Percentiles rank a stretch among this genome's conserved stretches.
These are phyloP conservation scores for Xylaria sp. DNA, from an alignment of 2,329 filamentous ascomycete genomes.

Conservation along the genomic window DNA sequence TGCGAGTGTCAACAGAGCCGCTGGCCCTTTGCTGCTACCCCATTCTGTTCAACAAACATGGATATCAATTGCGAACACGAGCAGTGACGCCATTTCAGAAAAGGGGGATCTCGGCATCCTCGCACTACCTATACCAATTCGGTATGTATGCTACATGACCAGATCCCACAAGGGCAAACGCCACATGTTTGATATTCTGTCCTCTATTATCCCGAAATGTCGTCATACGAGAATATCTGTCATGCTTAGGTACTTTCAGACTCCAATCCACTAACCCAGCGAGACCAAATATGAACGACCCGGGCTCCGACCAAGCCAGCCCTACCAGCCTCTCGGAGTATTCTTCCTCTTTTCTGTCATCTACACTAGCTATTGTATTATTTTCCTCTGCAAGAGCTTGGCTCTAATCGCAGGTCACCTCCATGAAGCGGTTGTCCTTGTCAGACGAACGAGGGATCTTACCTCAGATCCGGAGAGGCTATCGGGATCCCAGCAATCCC, in stretches of 20 bases:
- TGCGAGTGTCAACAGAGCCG: slow-evolving; percentile 16
- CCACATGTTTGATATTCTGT: slow-evolving; percentile 25
- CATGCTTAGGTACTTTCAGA: slow-evolving; percentile 12
- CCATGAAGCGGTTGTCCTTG: slow-evolving; percentile 8
- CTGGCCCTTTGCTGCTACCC: slow-evolving; percentile 19
- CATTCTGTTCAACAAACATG: slow-evolving; percentile 16
- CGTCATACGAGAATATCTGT: slow-evolving; percentile 37
- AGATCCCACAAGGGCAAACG: slow-evolving; percentile 13
- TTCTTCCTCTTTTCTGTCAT: background rate
- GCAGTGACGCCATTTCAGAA: slow-evolving; percentile 33
- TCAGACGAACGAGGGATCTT: slow-evolving; percentile 26
- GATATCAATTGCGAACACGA: slow-evolving; percentile 34
- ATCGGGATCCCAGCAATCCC: slow-evolving; percentile 25
- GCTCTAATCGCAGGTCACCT: background rate
- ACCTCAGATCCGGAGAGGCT: slow-evolving; percentile 20
- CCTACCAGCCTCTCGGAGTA: slow-evolving; percentile 18
- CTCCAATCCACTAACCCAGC: background rate
- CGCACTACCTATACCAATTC: too few species aligned
- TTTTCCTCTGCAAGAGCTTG: background rate
- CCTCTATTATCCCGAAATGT: slow-evolving; percentile 31
- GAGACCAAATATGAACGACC: slow-evolving; percentile 3
- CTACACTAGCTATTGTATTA: background rate
- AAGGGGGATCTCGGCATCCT: slow-evolving; percentile 18
- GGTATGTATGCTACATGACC: background rate
- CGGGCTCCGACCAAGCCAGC: slow-evolving; percentile 30